Evolutionary conservation across 164 flowering plant genomes (phyloP), one percentile per base, ranked within the genome.

Genomic region (Liriodendron chinense): DNA sequence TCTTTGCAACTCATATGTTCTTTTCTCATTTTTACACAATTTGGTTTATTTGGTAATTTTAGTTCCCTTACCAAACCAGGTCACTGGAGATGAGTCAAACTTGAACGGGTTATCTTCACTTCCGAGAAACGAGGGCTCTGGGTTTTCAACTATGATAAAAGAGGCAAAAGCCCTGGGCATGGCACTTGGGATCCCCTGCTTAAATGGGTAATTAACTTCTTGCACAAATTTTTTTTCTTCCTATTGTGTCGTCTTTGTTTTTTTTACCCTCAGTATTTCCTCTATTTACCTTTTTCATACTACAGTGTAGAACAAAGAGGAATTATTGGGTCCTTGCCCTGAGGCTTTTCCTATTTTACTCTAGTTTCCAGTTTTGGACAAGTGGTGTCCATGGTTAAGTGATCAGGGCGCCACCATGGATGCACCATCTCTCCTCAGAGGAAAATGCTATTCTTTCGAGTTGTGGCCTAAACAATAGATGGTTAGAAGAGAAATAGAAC

Each of bases 151-250:
- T 83, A 90, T 92, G 94, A 89, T 92, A 70, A 96, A 91, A 81
- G 98, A 96, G 81, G 96, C 98, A 61, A 93, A 96, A 82, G 69
- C 72, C 47, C 85, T 96, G 24, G 97, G 92, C 66, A 56, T 75
- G 79, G 87, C 97, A 26, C 94, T 96, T 78, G 99, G 98, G 24
- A 92, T 96, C 69, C 95, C 95, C 72, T 94, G 96, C 83, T 83
- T 96, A 73, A 91, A 93, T 82, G 93, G 97, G 98, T 96, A 92
- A 83, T 69, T 53, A 8, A 16, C 59, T 16, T 56, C 50, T 43
- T 7, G 7, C 43, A 10, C 16, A 26, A 66, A n/a, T n/a, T 2
- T 26, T 24, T 66, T 66, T 18, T 66, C 16, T 66, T 16, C 66
- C 9, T 63, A 0, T 63, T 9, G 24, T 63, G 47, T 14, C 2